Base-by-base conservation (phyloP, 2,329 filamentous ascomycete species). In the Sporothrix humicola region DNA sequence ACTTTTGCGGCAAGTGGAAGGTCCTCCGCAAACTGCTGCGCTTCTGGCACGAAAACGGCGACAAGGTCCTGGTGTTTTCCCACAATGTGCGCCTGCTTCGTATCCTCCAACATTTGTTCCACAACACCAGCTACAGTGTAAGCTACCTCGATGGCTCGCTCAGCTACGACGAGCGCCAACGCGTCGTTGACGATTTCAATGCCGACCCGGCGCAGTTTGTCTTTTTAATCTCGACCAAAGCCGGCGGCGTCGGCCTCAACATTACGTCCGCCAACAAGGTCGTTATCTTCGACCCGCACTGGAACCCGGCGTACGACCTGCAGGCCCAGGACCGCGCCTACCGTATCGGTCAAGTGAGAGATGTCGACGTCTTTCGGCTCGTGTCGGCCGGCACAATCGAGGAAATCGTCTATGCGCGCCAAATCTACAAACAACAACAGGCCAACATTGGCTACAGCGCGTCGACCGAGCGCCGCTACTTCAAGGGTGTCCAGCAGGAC, bases 361-460 rank as follows among this genome's bases (percentile, higher is more conserved):
- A 98, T 79, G 96, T 99, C 0, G 96, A 99, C 80, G 95, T 98
- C 0, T 98, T 97, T 80, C 91, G 96, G 3, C 88, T 99, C 1
- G 90, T 99, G 20, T 95, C 93, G 1, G 90, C 93, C 0, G 96
- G 96, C 0, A 98, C 96, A 0, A 94, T 99, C 17, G 96, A 99
- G 80, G 96, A 99, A 81, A 96, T 98, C 72, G 94, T 98, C 8
- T 99, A 99, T 78, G 96, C 95, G 0, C 89, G 96, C 7, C 96
- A 99, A 79, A 96, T 99, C 54, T 99, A 99, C 86, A 99, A 99
- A 81, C 96, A 99, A 80, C 96, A 99, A 79, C 96, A 98, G 83
- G 95, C 96, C 37, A 98, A 98, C 79, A 98, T 99, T 74, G 96
- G 93, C 0, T 98, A 99, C 82, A 97, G 91, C 48, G 96, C 96